These are phyloP conservation scores for Cladochytrium replicatum DNA, from an alignment of 192 early-diverging fungal species.

Conservation along the genomic window DNA sequence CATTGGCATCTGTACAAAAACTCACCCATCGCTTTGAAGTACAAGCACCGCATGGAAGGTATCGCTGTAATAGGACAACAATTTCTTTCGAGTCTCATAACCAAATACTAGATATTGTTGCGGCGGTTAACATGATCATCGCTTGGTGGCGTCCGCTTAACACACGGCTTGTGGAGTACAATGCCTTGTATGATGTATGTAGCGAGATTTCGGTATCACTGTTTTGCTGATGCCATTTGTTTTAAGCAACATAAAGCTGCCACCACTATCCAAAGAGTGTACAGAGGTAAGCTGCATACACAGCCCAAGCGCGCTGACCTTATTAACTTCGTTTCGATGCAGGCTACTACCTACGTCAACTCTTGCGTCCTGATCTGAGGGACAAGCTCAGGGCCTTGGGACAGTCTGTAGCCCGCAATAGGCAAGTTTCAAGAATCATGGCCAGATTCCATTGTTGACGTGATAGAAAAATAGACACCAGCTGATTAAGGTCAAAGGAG, in stretches of 20 bases:
- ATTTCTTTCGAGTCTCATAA: neutral
- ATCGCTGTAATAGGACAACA: constrained; percentile 7
- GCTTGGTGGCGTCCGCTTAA: constrained; percentile 45
- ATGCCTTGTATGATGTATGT: constrained; percentile 24
- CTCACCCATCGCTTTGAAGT: constrained; percentile 41
- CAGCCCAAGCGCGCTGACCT: neutral
- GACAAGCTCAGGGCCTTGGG: constrained; percentile 29
- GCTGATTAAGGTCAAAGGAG: constrained; percentile 31
- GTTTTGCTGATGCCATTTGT: neutral
- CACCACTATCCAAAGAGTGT: constrained; percentile 39
- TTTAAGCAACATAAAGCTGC: constrained; percentile 33
- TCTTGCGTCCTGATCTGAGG: constrained; percentile 36
- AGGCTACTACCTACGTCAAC: constrained; percentile 40
- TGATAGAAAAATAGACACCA: constrained; percentile 14
- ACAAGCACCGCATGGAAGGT: constrained; percentile 42
- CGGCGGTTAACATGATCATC: constrained; percentile 36
- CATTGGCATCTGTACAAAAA: constrained; percentile 47
- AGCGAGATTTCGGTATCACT: neutral
- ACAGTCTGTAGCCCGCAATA: constrained; percentile 28
- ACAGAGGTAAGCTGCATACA: constrained; percentile 18
- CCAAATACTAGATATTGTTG: constrained; percentile 19
- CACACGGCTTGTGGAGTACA: constrained; percentile 26
- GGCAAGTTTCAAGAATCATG: constrained; percentile 4
- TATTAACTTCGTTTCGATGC: neutral
- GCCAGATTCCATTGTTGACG: neutral